Evolutionary conservation across 2,329 filamentous ascomycete genomes (phyloP).

Genomic region (Clonostachys byssicola): DNA sequence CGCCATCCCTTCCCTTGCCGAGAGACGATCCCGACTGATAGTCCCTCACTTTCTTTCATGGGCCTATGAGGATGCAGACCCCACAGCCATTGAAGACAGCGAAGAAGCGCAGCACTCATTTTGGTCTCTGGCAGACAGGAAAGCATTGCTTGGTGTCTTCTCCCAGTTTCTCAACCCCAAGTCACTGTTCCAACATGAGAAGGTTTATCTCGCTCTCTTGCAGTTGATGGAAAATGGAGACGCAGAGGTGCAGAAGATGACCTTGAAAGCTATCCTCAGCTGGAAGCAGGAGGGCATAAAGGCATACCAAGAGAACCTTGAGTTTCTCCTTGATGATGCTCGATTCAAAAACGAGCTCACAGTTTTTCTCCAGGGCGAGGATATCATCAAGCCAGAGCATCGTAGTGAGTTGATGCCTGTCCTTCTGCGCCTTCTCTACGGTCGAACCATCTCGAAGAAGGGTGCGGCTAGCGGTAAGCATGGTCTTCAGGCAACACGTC

Average conservation of each 20-base stretch:
- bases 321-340: slow-evolving; percentile 84
- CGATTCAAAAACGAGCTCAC: slow-evolving; percentile 93
- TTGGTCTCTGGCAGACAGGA: slow-evolving; percentile 78
- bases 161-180: slow-evolving; percentile 82
- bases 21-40: slow-evolving; percentile 79
- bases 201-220: slow-evolving; percentile 74
- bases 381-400: slow-evolving; percentile 70
- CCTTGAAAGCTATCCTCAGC: slow-evolving; percentile 78
- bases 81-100: slow-evolving; percentile 14
- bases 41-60: slow-evolving; percentile 85
- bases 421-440: slow-evolving; percentile 82
- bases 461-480: slow-evolving; percentile 73
- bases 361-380: slow-evolving; percentile 75
- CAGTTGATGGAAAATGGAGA: slow-evolving; percentile 83
- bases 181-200: slow-evolving; percentile 72
- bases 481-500: slow-evolving; percentile 75
- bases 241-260: slow-evolving; percentile 79
- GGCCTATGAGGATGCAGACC: slow-evolving; percentile 49
- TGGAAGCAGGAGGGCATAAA: slow-evolving; percentile 81
- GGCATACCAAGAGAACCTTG: slow-evolving; percentile 79
- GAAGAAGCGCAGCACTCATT: slow-evolving; percentile 32
- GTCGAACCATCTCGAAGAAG: slow-evolving; percentile 79
- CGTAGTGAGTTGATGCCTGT: slow-evolving; percentile 75
- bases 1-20: slow-evolving; percentile 70
- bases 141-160: slow-evolving; percentile 77